Conservation (phyloP, 2,329 filamentous ascomycete genomes). For the Arthrobotrys sphaeroides region DNA sequence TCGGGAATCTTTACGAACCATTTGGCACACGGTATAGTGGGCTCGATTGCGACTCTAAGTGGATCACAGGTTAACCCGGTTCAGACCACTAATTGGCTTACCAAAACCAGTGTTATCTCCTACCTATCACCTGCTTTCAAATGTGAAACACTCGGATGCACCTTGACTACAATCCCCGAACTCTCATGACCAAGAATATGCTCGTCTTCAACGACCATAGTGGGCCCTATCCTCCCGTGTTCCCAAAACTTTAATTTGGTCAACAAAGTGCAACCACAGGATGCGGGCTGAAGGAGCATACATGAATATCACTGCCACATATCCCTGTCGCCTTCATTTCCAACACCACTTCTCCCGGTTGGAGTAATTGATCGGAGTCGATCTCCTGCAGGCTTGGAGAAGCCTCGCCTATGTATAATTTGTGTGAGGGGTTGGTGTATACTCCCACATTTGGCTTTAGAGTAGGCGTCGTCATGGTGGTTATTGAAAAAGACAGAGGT, state of each 20-base stretch:
- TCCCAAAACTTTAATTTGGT: constrained; percentile 87
- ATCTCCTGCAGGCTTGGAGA: constrained; percentile 79
- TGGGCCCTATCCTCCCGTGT: constrained; percentile 87
- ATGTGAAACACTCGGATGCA: constrained; percentile 78
- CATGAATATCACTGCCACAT: constrained; percentile 74
- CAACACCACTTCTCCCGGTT: constrained; percentile 75
- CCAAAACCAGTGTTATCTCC: not conserved
- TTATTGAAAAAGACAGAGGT: not conserved
- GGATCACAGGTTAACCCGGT: not conserved
- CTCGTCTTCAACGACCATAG: constrained; percentile 85
- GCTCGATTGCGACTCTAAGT: constrained; percentile 86
- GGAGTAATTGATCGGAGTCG: constrained; percentile 64
- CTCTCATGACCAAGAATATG: constrained; percentile 97
- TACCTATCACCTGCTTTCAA: constrained; percentile 78
- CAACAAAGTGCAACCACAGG: not conserved
- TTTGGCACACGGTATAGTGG: constrained; percentile 87
- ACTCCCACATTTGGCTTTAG: constrained; percentile 92
- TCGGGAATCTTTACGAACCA: constrained; percentile 64
- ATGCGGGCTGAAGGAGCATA: constrained; percentile 1
- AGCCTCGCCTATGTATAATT: constrained; percentile 86
- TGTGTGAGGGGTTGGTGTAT: constrained; percentile 91
- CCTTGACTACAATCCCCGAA: constrained; percentile 66
- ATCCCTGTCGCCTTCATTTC: constrained; percentile 95
- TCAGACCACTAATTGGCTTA: not conserved
- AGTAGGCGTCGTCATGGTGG: constrained; percentile 58